Base-by-base conservation (phyloP, 352 stramenopile species). In the Globisporangium lucens region DNA sequence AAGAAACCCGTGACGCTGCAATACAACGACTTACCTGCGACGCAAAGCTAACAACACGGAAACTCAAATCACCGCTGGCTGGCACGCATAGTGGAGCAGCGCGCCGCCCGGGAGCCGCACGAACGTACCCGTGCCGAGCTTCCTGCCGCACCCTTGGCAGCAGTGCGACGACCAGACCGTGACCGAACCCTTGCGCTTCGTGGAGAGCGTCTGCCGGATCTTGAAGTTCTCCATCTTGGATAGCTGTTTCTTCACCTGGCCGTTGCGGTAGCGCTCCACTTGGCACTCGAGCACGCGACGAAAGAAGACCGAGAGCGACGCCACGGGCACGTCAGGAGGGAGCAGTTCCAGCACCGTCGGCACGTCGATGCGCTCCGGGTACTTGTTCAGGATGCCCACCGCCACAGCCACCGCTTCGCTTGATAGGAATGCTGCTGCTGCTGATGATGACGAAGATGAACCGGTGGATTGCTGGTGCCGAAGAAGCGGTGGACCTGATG, bases 211-310 rank as follows among this genome's bases (percentile, higher is more conserved):
- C 33, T 90, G 73, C 15, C 85, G 85, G 27, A 93, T 76, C 47
- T 84, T 89, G 47, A 95, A 91, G 67, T 95, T 95, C 61, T 90
- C 87, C 76, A 95, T 95, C 73, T 95, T 95, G n/a, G 83, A 80
- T 24, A 95, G 74, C 29, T 95, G 87, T 61, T 85, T 92, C 74
- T 90, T 90, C 57, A 95, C 85, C 78, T 95, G 87, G 13, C 84
- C 84, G 24, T 92, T 93, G 66, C 85, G 87, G 53, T 77, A 82
- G 17, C 82, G 82, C 66, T 94, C 74, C 10, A 95, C 84, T 29
- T 93, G 83, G 3, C 76, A 76, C 68, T 95, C 87, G 43, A 95
- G 63, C 2, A 93, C 84, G 52, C 84, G 80, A 35, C 83, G 78
- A 51, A 95, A 90, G 56, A 93, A 94, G 0, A 60, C 59, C n/a